Evolutionary conservation across 2,329 filamentous ascomycete genomes (phyloP), one percentile per base, ranked within the genome.

Genomic region (Fusarium armeniacum): DNA sequence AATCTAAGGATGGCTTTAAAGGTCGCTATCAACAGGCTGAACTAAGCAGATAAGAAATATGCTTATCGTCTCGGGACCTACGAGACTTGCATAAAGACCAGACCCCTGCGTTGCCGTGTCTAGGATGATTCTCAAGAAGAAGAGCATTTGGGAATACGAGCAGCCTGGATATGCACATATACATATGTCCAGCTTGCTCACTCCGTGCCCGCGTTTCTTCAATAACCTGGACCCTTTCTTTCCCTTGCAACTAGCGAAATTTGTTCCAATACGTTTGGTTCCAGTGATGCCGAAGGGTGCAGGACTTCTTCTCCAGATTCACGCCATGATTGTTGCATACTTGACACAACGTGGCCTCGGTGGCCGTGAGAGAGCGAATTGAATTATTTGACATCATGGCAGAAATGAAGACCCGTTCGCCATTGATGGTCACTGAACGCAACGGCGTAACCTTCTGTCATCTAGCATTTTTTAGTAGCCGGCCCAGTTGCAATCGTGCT

Each of bases 31-130:
- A 38, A 38, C 12, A 10, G 1, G 22, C 11, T 28, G 20, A 32
- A 46, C 28, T 9, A 11, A 11, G n/a, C 18, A 30, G 58, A 56
- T 62, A 62, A 56, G 58, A 45, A 43, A 32, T n/a, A 60, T 36
- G 24, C 36, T 36, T 43, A 36, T 49, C 35, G 24, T 8, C 33
- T n/a, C 7, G 0, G 15, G 6, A 20, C 47, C 22, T 30, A 4
- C 15, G 24, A 18, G 18, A 7, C 2, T 24, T 10, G 1, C 22
- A 44, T 40, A 40, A 22, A 40, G n/a, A 20, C n/a, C 4, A 40
- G 10, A 7, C 10, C 41, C 24, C 24, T 44, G 24, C 41, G 6
- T 16, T 28, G 9, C 8, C 40, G 1, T 38, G 10, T 12, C 36
- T 3, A 20, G 36, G n/a, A 38, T 20, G 3, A 20, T 12, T n/a